phyloP scores from a whole-genome alignment of 2,329 filamentous ascomycete species.

The Gliomastix tumulicola region DNA sequence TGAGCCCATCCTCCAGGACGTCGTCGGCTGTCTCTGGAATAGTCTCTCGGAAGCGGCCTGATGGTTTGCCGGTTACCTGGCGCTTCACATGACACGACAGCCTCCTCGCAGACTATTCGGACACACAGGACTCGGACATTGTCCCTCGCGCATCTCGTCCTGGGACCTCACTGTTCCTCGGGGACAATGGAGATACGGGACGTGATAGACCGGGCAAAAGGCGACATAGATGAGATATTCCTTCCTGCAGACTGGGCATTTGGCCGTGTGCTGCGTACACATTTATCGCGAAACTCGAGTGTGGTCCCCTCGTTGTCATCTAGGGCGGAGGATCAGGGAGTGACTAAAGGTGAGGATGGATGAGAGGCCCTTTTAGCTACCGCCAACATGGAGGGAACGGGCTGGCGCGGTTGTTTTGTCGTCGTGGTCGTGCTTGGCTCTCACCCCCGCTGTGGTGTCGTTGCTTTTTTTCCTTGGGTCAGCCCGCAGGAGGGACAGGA shows the following conservation, averaged over 20 bases:
- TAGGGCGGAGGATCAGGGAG: too few species aligned
- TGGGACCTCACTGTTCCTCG: constrained; percentile 27
- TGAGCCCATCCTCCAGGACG: constrained; percentile 20
- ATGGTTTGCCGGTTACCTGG: too few species aligned
- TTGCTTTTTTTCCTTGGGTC: too few species aligned
- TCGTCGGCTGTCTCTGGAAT: not conserved
- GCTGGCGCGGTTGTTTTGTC: too few species aligned
- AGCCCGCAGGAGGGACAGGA: too few species aligned
- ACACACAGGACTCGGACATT: constrained; percentile 52
- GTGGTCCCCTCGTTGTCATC: constrained; percentile 8
- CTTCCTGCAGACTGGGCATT: constrained; percentile 54
- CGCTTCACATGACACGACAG: constrained; percentile 43
- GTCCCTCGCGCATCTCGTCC: constrained; percentile 42
- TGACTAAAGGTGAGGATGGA: constrained; percentile 7
- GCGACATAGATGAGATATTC: constrained; percentile 51
- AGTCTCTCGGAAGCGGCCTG: too few species aligned
- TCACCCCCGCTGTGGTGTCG: not conserved
- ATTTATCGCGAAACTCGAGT: constrained; percentile 39
- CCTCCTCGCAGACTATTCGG: constrained; percentile 51
- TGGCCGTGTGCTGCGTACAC: constrained; percentile 50
- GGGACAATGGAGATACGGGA: constrained; percentile 40
- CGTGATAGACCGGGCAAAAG: constrained; percentile 45
- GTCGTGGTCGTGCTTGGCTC: not conserved
- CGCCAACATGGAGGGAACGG: too few species aligned
- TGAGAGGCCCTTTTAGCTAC: too few species aligned